phyloP scores from a whole-genome alignment of 169 alveolate genomes.

The Plasmodium fragile region DNA sequence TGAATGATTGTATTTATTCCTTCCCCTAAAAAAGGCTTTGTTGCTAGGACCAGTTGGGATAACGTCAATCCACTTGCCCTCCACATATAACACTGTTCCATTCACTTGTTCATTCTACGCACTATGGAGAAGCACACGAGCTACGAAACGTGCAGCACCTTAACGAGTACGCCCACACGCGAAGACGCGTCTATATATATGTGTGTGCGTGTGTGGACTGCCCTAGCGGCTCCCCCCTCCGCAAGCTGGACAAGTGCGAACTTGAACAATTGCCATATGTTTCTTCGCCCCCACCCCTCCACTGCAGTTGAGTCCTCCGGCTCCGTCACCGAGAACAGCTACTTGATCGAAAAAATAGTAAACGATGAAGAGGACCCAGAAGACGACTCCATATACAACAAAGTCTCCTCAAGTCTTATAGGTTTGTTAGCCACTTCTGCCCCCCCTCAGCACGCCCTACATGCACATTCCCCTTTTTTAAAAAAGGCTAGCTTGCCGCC shows the following conservation, averaged over 20 bases:
- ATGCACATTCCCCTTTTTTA: not conserved
- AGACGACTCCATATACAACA: constrained; percentile 15
- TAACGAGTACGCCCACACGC: constrained; percentile 3
- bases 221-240: not conserved
- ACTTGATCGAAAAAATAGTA: constrained; percentile 19
- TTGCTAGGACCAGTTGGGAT: not conserved
- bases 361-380: not conserved
- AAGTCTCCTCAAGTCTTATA: constrained; percentile 53
- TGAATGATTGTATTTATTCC: not conserved
- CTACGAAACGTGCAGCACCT: constrained; percentile 58
- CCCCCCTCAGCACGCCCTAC: not conserved
- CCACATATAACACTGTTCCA: not conserved
- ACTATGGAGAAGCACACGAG: not conserved
- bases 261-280: not conserved
- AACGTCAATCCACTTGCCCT: not conserved
- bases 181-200: not conserved
- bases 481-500: not conserved
- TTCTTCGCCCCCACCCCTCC: not conserved
- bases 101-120: not conserved
- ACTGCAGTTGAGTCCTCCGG: constrained; percentile 28
- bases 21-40: not conserved
- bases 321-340: constrained; percentile 39
- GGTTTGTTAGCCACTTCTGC: not conserved
- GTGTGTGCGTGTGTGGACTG: not conserved
- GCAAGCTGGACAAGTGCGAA: not conserved